phyloP scores from a whole-genome alignment of 1,139 yeast genomes.

The Saccharomyces hybrid region DNA sequence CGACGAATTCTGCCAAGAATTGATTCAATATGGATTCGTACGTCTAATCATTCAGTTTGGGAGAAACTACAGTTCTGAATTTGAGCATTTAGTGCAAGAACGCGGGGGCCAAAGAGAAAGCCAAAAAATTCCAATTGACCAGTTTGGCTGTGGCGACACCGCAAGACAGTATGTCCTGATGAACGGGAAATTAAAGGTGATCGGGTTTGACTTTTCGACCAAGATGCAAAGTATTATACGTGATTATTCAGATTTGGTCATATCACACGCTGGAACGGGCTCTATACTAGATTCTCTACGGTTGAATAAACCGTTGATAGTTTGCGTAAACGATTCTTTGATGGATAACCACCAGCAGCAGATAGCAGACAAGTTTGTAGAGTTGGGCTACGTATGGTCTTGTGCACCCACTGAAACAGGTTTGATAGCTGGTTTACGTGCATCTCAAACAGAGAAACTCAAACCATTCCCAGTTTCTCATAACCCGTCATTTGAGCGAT shows the following conservation, averaged over 20 bases:
- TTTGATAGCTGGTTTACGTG: constrained; percentile 10
- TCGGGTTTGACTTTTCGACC: constrained; percentile 45
- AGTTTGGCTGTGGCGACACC: constrained; percentile 9
- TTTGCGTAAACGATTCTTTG: constrained; percentile 58
- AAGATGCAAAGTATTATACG: constrained; percentile 38
- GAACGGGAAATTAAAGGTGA: constrained; percentile 25
- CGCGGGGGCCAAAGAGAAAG: neutral
- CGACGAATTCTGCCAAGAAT: constrained; percentile 33
- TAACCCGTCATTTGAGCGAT: constrained; percentile 5
- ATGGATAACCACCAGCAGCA: constrained; percentile 88
- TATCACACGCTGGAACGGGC: constrained; percentile 94
- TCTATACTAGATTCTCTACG: constrained; percentile 75
- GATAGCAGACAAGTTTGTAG: constrained; percentile 54
- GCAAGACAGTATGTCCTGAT: constrained; percentile 8
- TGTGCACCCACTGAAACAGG: constrained; percentile 11
- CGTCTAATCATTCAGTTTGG: constrained; percentile 66
- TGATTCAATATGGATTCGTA: constrained; percentile 35
- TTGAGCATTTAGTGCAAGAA: constrained; percentile 18
- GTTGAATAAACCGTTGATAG: constrained; percentile 49
- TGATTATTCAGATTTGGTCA: constrained; percentile 44
- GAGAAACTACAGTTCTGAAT: constrained; percentile 31
- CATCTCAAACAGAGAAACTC: constrained; percentile 3
- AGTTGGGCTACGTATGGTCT: constrained; percentile 32
- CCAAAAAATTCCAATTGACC: neutral
- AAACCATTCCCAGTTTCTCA: constrained; percentile 11